Evolutionary conservation across 345 rosid genomes (phyloP).

Genomic region (Excoecaria cochinchinensis): DNA sequence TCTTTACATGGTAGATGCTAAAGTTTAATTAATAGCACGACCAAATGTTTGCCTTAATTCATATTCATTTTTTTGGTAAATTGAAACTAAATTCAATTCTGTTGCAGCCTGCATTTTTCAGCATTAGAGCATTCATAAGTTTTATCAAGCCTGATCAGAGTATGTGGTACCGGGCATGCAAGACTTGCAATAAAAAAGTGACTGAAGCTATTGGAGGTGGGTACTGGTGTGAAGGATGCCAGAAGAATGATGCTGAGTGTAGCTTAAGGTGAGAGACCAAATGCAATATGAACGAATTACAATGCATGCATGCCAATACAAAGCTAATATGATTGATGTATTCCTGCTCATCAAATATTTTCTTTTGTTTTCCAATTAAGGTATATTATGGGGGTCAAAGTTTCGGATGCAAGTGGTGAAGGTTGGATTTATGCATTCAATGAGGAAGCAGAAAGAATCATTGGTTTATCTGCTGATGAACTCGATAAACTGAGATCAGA

Average conservation of each 20-base stretch:
- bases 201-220: slow-evolving; percentile 85
- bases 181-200: slow-evolving; percentile 91
- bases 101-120: slow-evolving; percentile 77
- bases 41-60: not conserved
- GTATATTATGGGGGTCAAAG: slow-evolving; percentile 70
- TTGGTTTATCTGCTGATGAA: slow-evolving; percentile 85
- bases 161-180: slow-evolving; percentile 97
- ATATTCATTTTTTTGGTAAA: not conserved
- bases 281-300: not conserved
- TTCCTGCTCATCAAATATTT: too few species aligned
- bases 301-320: not conserved
- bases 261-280: slow-evolving; percentile 53
- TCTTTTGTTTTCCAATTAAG: slow-evolving; percentile 27
- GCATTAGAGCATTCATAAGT: slow-evolving; percentile 61
- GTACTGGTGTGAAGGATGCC: slow-evolving; percentile 98
- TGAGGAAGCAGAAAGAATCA: slow-evolving; percentile 67
- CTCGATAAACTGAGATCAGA: slow-evolving; percentile 64
- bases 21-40: not conserved
- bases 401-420: slow-evolving; percentile 78
- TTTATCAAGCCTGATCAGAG: slow-evolving; percentile 84
- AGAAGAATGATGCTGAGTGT: slow-evolving; percentile 77
- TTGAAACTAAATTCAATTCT: not conserved
- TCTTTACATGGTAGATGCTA: not conserved
- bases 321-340: not conserved
- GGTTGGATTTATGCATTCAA: slow-evolving; percentile 78